A percentile compares a stretch with the other conserved stretches of the same genome.
These are phyloP conservation scores for Leishmania braziliensis DNA, from an alignment of 208 protist species.

Conservation along the genomic window DNA sequence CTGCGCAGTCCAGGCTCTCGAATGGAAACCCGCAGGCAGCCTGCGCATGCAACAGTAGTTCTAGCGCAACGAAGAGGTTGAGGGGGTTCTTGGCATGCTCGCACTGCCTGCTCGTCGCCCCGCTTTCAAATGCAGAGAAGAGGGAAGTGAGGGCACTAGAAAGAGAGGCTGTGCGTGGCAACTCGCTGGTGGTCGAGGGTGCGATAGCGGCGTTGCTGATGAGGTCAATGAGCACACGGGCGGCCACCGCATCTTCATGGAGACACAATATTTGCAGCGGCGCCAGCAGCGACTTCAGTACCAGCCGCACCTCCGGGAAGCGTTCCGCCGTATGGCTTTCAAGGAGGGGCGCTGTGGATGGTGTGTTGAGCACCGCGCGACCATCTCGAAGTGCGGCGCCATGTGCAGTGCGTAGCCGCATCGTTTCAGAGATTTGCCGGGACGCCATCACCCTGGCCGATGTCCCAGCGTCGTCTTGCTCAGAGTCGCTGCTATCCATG, in stretches of 20 bases:
- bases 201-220: constrained; percentile 8
- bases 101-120: neutral
- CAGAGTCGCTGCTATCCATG: neutral
- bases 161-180: neutral
- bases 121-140: neutral
- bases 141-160: neutral
- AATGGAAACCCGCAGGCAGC: neutral
- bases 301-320: constrained; percentile 84
- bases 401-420: no score
- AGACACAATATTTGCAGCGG: constrained; percentile 83
- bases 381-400: neutral
- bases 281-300: constrained; percentile 64
- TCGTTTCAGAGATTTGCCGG: neutral
- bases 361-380: neutral
- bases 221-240: constrained; percentile 25
- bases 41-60: neutral
- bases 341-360: constrained; percentile 25
- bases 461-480: neutral
- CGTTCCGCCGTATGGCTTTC: constrained; percentile 63
- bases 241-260: constrained; percentile 50
- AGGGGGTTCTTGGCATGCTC: neutral
- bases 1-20: neutral
- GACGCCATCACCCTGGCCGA: neutral
- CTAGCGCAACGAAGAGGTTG: neutral
- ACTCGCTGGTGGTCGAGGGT: neutral